Base-by-base conservation (phyloP, 192 early-diverging fungal genomes). In the Umbelopsis ramanniana region DNA sequence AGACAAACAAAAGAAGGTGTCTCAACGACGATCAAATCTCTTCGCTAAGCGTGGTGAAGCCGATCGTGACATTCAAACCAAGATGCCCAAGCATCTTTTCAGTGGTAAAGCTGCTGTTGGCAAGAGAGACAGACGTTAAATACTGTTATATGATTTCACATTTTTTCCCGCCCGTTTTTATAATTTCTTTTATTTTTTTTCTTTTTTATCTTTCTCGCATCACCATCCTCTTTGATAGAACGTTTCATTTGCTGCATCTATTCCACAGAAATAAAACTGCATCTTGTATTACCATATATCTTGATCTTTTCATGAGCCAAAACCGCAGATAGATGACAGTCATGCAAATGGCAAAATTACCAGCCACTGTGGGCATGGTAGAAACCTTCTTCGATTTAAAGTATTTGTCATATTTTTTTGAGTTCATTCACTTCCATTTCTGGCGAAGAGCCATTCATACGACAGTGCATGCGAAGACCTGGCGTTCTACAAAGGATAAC, bases 21-120 rank as follows among this genome's bases (percentile, higher is more conserved):
- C 87, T 12, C 91, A 97, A 75, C 89, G 91, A 68, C 84, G 84
- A 57, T 80, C 87, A 73, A 95, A 94, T 81, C 78, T 88, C 71
- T 84, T 89, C 71, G 96, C 93, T 55, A 89, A 88, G 63, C 85
- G 87, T 29, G 96, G 97, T 73, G 98, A 99, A 82, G 83, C 94
- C n/a, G 98, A 99, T 79, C 89, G 97, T 76, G 81, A 80, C n/a
- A 96, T 99, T 70, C 78, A 82, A 66, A 89, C 87, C 71, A 97
- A 98, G 86, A 94, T 92, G 92, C 98, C 98, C 53, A 98, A 97
- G 85, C 98, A 99, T 80, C 87, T 99, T 89, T 98, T 97, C 78
- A 81, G 92, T 24, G 94, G 94, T 73, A 99, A 99, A 87, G 88
- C 93, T 71, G 85, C 86, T 53, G 88, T 88, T 47, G 94, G 93